A percentile compares a stretch with the other conserved stretches of the same genome.
Conservation (phyloP, 768 basidiomycete species). For the Tricholomella constricta region DNA sequence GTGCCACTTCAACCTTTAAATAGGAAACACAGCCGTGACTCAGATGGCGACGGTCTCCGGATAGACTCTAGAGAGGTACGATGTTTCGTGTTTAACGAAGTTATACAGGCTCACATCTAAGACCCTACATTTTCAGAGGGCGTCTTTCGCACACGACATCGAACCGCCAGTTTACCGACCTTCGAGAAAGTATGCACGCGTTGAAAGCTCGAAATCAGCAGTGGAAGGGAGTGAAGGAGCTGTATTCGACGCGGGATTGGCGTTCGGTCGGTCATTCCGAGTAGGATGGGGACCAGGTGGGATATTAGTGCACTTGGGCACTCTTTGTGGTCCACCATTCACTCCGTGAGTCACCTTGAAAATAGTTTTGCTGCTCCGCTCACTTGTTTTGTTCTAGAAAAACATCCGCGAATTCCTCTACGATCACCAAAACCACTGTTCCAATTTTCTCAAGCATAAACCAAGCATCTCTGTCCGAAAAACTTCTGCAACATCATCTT, state of each 20-base stretch:
- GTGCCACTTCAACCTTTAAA: conserved; percentile 43
- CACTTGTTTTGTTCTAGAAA: conserved; percentile 37
- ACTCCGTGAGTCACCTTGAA: conserved; percentile 47
- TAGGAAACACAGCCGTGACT: conserved; percentile 78
- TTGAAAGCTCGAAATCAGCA: conserved; percentile 67
- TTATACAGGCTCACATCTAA: conserved; percentile 1
- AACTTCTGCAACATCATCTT: conserved; percentile 77
- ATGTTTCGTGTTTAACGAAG: background rate
- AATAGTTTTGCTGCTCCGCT: conserved; percentile 1
- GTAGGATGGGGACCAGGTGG: conserved; percentile 91
- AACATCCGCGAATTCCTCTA: conserved; percentile 62
- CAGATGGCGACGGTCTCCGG: conserved; percentile 69
- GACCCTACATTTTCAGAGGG: conserved; percentile 47
- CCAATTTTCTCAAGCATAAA: conserved; percentile 38
- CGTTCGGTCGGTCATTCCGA: conserved; percentile 84
- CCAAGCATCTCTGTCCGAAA: conserved; percentile 47
- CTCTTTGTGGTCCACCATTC: conserved; percentile 60
- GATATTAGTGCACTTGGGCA: conserved; percentile 73
- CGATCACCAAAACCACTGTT: conserved; percentile 52
- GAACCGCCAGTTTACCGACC: conserved; percentile 70
- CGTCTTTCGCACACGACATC: conserved; percentile 77
- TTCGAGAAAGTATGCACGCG: conserved; percentile 78
- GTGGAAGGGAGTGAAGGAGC: conserved; percentile 65
- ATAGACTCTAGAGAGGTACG: conserved; percentile 61
- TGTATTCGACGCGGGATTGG: conserved; percentile 79